Evolutionary conservation across 768 basidiomycete species (phyloP).

Genomic region (Floccularia luteovirens): DNA sequence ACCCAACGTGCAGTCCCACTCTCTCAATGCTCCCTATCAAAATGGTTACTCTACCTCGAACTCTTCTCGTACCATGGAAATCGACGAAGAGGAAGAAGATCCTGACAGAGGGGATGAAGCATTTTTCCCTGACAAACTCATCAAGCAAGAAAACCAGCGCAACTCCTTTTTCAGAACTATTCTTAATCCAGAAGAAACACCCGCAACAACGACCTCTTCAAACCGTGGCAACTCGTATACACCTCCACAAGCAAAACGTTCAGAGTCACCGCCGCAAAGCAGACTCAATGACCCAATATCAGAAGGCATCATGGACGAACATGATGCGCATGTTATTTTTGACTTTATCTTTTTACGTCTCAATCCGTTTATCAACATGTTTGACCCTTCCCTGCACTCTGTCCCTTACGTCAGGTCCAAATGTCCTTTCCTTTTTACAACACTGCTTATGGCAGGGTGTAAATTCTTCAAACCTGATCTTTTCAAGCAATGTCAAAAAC

Average conservation of each 20-base stretch:
- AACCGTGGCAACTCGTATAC: slow-evolving; percentile 30
- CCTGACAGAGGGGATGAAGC: slow-evolving; percentile 52
- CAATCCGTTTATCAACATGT: slow-evolving; percentile 85
- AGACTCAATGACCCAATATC: slow-evolving; percentile 62
- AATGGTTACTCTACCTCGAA: slow-evolving; percentile 25
- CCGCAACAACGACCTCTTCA: slow-evolving; percentile 21
- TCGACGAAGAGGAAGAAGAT: slow-evolving; percentile 67
- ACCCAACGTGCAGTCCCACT: slow-evolving; percentile 32
- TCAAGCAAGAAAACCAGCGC: slow-evolving; percentile 60
- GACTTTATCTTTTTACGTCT: slow-evolving; percentile 76
- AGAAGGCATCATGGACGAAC: slow-evolving; percentile 62
- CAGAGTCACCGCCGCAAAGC: slow-evolving; percentile 20
- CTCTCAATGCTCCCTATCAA: slow-evolving; percentile 15
- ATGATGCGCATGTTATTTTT: slow-evolving; percentile 65
- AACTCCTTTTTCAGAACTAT: slow-evolving; percentile 82
- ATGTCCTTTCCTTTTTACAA: slow-evolving; percentile 80
- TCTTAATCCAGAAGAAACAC: slow-evolving; percentile 60
- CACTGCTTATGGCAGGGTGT: slow-evolving; percentile 76
- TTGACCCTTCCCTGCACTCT: slow-evolving; percentile 84
- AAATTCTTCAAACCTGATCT: slow-evolving; percentile 73
- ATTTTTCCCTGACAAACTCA: slow-evolving; percentile 70
- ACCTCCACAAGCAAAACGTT: slow-evolving; percentile 28
- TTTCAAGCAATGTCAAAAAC: slow-evolving; percentile 60
- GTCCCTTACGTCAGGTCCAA: slow-evolving; percentile 70
- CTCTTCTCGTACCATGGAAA: slow-evolving; percentile 32